Base-by-base conservation (phyloP, 805 yeast genomes). In the Debaryomyces hansenii region DNA sequence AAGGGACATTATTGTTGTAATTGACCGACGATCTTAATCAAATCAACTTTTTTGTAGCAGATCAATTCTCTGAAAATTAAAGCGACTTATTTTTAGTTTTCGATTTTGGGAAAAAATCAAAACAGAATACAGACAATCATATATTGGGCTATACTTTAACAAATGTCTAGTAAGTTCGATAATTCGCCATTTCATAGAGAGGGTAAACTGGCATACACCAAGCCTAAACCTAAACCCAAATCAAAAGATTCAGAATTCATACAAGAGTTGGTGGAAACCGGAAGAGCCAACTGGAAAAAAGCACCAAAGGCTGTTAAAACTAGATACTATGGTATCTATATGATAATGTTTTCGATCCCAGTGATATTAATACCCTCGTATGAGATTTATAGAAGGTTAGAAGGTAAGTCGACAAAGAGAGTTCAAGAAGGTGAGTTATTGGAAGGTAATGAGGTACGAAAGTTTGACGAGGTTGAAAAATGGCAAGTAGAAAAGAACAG, bases 241-340 rank as follows among this genome's bases (percentile, higher is more conserved):
- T 50, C 58, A 16, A 54, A 55, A 10, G 55, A 59, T 21, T 57
- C 64, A 9, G 72, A 69, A 37, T 72, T 72, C 48, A 59, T 69
- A 29, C 54, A 59, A 37, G 72, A 66, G 42, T 56, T 71, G 47
- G 66, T 62, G 5, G 67, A 67, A 38, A 70, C 76, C 0, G 78
- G 77, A 8, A 54, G 57, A 45, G 71, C 73, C 4, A 63, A 72
- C 54, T 72, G 78, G 78, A 70, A 70, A 42, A 69, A 64, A 50
- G 77, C 77, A 0, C 75, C 76, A 2, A 52, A 55, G 42, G 74
- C 63, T 37, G 58, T 72, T 16, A 67, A 60, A 48, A 59, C 55
- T 10, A 49, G 74, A 34, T 71, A 70, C 52, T 58, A 63, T 29
- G 77, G 76, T 7, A 58, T 72, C 6, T 70, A 60, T 50, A 50